phyloP scores from a whole-genome alignment of 768 basidiomycete species.

The Mycena vulgaris region DNA sequence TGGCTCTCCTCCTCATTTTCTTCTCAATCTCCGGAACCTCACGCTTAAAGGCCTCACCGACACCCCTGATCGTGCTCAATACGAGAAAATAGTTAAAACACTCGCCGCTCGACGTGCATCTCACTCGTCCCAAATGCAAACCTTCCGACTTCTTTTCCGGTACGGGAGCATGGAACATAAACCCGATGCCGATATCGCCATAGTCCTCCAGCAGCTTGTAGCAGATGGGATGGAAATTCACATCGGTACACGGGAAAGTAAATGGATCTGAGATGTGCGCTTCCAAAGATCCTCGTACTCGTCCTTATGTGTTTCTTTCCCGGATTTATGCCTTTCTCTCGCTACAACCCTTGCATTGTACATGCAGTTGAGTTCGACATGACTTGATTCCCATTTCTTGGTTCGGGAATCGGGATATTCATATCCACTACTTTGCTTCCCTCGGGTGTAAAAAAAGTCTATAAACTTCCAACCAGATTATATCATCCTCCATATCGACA shows the following conservation, averaged over 20 bases:
- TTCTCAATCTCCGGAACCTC: neutral
- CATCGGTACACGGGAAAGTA: neutral
- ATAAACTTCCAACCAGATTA: neutral
- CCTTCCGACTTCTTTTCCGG: neutral
- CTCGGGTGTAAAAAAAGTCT: too few species aligned
- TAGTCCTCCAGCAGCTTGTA: neutral
- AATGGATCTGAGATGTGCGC: neutral
- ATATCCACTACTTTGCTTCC: too few species aligned
- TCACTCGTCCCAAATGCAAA: neutral
- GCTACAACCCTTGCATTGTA: too few species aligned
- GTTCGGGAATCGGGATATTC: too few species aligned
- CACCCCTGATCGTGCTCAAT: neutral
- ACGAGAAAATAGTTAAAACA: neutral
- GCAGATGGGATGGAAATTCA: conserved; percentile 10
- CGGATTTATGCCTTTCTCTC: neutral
- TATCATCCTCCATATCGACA: too few species aligned
- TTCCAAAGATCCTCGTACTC: neutral
- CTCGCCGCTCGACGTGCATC: neutral
- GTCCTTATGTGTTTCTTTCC: neutral
- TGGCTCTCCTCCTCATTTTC: neutral
- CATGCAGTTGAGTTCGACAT: too few species aligned
- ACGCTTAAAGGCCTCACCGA: neutral
- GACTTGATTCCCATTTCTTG: too few species aligned
- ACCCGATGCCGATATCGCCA: neutral
- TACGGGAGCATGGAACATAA: neutral